Evolutionary conservation across 352 stramenopile species (phyloP), one percentile per base, ranked within the genome.

Genomic region (Globisporangium nodosum): DNA sequence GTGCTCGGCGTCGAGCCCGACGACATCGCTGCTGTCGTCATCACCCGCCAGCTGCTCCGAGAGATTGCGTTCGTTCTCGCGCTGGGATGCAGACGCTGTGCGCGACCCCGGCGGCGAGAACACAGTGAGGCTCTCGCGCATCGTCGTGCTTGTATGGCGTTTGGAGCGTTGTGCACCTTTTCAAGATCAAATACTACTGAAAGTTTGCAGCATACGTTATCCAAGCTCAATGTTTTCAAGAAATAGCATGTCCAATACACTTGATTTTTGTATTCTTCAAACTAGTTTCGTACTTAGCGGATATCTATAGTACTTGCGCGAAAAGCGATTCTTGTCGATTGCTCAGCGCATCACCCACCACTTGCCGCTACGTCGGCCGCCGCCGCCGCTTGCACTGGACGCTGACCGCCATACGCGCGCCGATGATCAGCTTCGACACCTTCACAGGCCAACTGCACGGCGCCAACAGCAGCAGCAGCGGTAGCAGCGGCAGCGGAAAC

Each of bases 381-480:
- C 31, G 31, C 5, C 31, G 8, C 31, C 31, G 31, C 31, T 27
- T 27, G 24, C 24, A 35, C 31, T 35, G 5, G 31, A 35, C 33
- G 37, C 37, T 5, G 12, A 43, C 37, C 12, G 37, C 11, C 13
- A 3, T 18, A 6, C 13, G 12, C 11, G 12, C 3, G 37, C 11
- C 11, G 12, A 90, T 90, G 78, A 90, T 90, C 69, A 88, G 81
- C 74, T 88, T 88, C 40, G 73, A 90, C 71, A 88, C 81, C 40
- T 90, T 90, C 71, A 65, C 57, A 21, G 49, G 61, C 20, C 57
- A 66, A 21, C 45, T 61, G 7, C 46, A 63, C 27, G 51, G 16
- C 55, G 20, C 37, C 37, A 70, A 68, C 45, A 70, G 84, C 49
- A 45, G 27, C 49, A 35, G 49, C 48, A 20, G 46, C 37, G 18